Evolutionary conservation across 164 flowering plant species (phyloP), one percentile per base, ranked within the genome.

Genomic region (Platanus orientalis): DNA sequence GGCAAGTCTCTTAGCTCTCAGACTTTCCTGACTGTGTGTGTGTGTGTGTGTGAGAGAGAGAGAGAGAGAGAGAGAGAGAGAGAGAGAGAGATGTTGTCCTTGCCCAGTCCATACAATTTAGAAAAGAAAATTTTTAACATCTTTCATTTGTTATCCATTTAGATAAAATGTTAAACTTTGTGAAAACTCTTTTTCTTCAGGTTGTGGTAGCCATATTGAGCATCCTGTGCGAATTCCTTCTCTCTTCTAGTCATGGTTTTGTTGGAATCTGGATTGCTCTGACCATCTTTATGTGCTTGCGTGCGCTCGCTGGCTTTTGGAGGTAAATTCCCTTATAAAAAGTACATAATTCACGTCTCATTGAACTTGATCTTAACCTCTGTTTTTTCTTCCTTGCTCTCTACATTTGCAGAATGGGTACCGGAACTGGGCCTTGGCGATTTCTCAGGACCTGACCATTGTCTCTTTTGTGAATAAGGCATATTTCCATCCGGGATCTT

Each of bases 191-290:
- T 28, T 48, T 62, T 63, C 56, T 71, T 63, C 87, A 93, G 97
- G 79, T 90, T 64, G 21, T 76, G 50, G 98, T 94, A 54, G 89
- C 97, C 12, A 58, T 76, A 21, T 68, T 75, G 34, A 93, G 92
- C 83, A 87, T 87, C 42, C 1, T 79, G 19, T 78, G 80, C 64
- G 61, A 88, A 76, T 62, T 81, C 23, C 26, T 81, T 63, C 82
- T 90, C 57, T 82, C 91, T 3, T 63, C 81, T 3, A 77, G 69
- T 42, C n/a, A 79, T 58, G 96, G 97, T 19, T 90, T 83, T 60
- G 32, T 84, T 26, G 98, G 98, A 61, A 83, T 94, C 58, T 94
- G 97, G 98, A 42, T 83, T 30, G 98, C 90, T 59, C 75, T 90
- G 40, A 82, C 88, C 49, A 83, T 89, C 50, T 93, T 81, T 54